phyloP scores from a whole-genome alignment of 495 filamentous ascomycete species.

The Xylona heveae region DNA sequence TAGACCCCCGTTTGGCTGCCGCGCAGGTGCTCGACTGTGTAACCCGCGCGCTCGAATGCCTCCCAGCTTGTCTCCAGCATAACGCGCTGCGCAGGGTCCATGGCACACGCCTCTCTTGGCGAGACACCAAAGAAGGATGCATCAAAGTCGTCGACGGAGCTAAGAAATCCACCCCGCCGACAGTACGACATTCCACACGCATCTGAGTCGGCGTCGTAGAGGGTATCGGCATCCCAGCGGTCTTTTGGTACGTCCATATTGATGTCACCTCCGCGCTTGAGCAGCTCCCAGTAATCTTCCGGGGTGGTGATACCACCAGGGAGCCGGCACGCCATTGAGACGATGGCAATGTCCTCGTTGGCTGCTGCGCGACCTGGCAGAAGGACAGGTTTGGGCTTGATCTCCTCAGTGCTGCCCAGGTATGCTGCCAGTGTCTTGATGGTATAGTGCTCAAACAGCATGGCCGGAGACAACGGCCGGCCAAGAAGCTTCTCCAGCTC shows the following conservation, averaged over 20 bases:
- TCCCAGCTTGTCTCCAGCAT: constrained; percentile 24
- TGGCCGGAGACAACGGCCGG: constrained; percentile 6
- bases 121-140: constrained; percentile 20
- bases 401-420: constrained; percentile 2
- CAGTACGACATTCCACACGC: constrained; percentile 9
- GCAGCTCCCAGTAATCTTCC: constrained; percentile 16
- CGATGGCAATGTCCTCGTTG: constrained; percentile 14
- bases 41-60: constrained; percentile 24
- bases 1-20: constrained; percentile 30
- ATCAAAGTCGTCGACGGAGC: constrained; percentile 5
- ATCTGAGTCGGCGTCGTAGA: constrained; percentile 6
- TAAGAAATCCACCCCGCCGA: constrained; percentile 7
- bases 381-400: neutral
- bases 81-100: constrained; percentile 28
- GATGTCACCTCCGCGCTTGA: constrained; percentile 10
- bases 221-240: constrained; percentile 9
- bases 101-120: constrained; percentile 19
- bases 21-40: constrained; percentile 18
- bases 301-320: constrained; percentile 15
- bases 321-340: constrained; percentile 18
- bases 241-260: constrained; percentile 8
- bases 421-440: constrained; percentile 12
- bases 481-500: constrained; percentile 9
- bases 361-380: constrained; percentile 5
- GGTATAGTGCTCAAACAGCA: constrained; percentile 15